A percentile compares a stretch with the other conserved stretches of the same genome.
Conservation (phyloP, 1,284 basidiomycete species). For the Tylopilus sp. region DNA sequence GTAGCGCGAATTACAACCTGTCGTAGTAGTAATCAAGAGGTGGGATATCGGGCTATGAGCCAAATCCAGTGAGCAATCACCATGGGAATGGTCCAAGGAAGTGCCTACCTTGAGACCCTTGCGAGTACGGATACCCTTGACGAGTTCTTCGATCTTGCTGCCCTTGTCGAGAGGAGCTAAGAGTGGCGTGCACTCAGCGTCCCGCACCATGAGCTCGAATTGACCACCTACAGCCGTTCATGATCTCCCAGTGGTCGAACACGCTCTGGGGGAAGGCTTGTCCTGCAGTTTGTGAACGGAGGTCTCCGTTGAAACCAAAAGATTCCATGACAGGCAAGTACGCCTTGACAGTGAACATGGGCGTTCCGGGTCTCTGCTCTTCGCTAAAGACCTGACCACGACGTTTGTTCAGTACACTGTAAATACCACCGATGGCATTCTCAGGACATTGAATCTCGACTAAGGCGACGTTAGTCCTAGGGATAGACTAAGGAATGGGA, state of each 20-base stretch:
- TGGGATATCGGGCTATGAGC: slow-evolving; percentile 74
- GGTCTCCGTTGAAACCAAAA: slow-evolving; percentile 98
- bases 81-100: neutral
- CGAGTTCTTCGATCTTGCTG: slow-evolving; percentile 87
- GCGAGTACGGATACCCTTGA: slow-evolving; percentile 78
- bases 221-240: slow-evolving; percentile 67
- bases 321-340: slow-evolving; percentile 97
- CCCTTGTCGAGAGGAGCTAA: slow-evolving; percentile 76
- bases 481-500: neutral
- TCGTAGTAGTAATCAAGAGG: slow-evolving; percentile 87
- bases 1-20: slow-evolving; percentile 55
- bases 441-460: slow-evolving; percentile 99
- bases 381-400: slow-evolving; percentile 98
- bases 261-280: slow-evolving; percentile 98
- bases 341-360: slow-evolving; percentile 99
- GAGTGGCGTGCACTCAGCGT: slow-evolving; percentile 9
- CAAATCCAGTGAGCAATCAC: slow-evolving; percentile 12
- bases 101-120: slow-evolving; percentile 86
- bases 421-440: slow-evolving; percentile 98
- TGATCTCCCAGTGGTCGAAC: slow-evolving; percentile 89
- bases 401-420: slow-evolving; percentile 92
- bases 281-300: slow-evolving; percentile 89
- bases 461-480: slow-evolving; percentile 25
- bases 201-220: slow-evolving; percentile 12
- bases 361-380: slow-evolving; percentile 96